Percentiles rank a stretch among this genome's conserved stretches.
Conservation (phyloP, 2,329 filamentous ascomycete species). For the Tolypocladium endophyticum region DNA sequence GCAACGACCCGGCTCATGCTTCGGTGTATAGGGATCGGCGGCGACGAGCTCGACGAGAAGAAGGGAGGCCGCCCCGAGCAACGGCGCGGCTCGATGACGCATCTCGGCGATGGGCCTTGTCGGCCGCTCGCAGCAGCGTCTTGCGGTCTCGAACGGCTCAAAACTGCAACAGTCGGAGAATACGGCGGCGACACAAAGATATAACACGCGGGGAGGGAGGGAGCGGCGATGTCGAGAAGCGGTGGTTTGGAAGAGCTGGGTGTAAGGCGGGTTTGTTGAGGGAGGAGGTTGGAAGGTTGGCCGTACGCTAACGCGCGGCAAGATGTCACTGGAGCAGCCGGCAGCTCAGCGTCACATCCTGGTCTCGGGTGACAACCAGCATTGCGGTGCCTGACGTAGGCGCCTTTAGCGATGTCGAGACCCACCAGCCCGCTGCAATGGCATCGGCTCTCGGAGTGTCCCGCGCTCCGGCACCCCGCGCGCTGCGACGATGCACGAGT, state of each 20-base stretch:
- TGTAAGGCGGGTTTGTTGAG: neutral
- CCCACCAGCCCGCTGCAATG: neutral
- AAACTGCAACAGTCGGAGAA: neutral
- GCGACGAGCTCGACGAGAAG: constrained; percentile 15
- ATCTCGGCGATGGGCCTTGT: constrained; percentile 10
- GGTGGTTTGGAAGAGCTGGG: neutral
- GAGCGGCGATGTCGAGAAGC: neutral
- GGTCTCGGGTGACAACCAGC: neutral
- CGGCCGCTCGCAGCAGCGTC: neutral
- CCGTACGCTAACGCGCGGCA: neutral
- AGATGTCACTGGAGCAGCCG: neutral
- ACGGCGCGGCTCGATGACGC: constrained; percentile 19
- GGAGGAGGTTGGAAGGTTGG: neutral
- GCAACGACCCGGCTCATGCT: constrained; percentile 80
- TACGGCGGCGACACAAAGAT: neutral
- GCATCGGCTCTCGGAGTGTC: neutral
- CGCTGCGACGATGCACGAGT: neutral
- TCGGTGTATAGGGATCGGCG: constrained; percentile 34
- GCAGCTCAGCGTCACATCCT: neutral
- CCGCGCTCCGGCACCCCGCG: neutral
- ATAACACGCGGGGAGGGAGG: neutral
- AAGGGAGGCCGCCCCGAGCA: constrained; percentile 19
- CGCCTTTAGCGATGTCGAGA: neutral
- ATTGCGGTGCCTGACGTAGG: neutral
- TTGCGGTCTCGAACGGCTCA: neutral